phyloP scores from a whole-genome alignment of 1,284 basidiomycete genomes.

The Ustilago xerochloae region DNA sequence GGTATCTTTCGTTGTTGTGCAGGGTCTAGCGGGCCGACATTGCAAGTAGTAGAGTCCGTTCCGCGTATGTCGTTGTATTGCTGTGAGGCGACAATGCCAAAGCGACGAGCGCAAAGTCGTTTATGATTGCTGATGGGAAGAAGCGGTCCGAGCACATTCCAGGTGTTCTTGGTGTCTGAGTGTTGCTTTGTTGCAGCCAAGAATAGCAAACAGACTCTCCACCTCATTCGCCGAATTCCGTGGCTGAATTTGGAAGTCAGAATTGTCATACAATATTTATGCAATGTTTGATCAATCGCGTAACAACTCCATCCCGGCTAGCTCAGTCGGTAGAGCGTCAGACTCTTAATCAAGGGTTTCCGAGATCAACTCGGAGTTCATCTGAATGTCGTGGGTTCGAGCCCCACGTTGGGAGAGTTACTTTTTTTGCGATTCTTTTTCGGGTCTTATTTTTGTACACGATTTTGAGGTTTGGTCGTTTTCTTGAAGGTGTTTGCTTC shows the following conservation, averaged over 20 bases:
- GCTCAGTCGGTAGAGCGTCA: constrained; percentile 69
- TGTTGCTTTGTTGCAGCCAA: not conserved
- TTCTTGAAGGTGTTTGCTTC: no score
- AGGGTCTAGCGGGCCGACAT: no score
- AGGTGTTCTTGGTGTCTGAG: not conserved
- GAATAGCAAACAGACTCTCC: constrained; percentile 3
- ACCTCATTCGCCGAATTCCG: constrained; percentile 10
- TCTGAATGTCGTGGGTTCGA: constrained; percentile 68
- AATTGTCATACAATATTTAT: not conserved
- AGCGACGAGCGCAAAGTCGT: no score
- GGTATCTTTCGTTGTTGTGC: no score
- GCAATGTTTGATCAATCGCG: accelerated
- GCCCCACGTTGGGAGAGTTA: constrained; percentile 65
- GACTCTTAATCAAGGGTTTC: constrained; percentile 65
- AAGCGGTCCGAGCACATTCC: not conserved
- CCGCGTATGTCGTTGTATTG: no score
- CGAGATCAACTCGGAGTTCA: constrained; percentile 34
- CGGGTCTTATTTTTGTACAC: not conserved
- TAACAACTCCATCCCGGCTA: constrained; percentile 66
- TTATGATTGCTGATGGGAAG: not conserved
- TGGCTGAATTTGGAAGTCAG: not conserved
- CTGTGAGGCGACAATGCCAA: not conserved
- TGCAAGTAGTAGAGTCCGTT: no score
- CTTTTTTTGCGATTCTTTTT: constrained; percentile 19
- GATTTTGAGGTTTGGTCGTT: not conserved